These are phyloP conservation scores for Linderina pennispora DNA, from an alignment of 192 early-diverging fungal genomes.

Conservation along the genomic window DNA sequence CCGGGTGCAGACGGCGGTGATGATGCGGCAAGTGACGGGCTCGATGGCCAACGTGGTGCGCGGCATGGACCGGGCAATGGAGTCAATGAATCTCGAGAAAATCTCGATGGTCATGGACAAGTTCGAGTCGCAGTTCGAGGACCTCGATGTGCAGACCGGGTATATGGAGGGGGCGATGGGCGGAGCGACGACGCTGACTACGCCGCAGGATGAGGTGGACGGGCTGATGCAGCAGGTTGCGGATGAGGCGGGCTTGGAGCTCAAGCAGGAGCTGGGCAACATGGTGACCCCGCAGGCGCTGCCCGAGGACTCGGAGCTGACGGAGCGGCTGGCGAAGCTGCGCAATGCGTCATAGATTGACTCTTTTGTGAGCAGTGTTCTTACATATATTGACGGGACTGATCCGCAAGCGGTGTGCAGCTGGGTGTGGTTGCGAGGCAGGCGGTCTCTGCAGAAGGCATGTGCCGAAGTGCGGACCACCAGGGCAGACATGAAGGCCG, in stretches of 20 bases:
- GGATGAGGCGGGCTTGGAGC: constrained; percentile 90
- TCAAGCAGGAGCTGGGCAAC: constrained; percentile 50
- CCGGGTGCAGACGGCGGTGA: constrained; percentile 89
- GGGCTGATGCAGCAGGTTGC: constrained; percentile 93
- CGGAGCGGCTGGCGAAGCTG: constrained; percentile 56
- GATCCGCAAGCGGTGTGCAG: too few relatives aligned
- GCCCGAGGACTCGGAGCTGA: constrained; percentile 51
- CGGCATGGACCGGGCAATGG: constrained; percentile 92
- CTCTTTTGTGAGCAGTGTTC: too few relatives aligned
- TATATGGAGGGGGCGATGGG: constrained; percentile 96
- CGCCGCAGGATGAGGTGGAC: constrained; percentile 90
- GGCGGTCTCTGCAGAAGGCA: too few relatives aligned
- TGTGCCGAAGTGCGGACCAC: too few relatives aligned
- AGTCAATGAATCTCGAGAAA: constrained; percentile 94
- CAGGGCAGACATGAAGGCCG: too few relatives aligned
- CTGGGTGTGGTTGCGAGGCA: too few relatives aligned
- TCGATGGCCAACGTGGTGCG: constrained; percentile 87
- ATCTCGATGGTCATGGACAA: constrained; percentile 98
- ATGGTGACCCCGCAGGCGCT: constrained; percentile 48
- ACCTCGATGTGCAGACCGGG: constrained; percentile 93
- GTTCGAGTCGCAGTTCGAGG: constrained; percentile 95
- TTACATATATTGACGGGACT: too few relatives aligned
- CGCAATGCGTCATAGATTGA: constrained; percentile 54
- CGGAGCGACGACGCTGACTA: constrained; percentile 76
- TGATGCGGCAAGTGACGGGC: constrained; percentile 79